These are phyloP conservation scores for Auricularia cornea DNA, from an alignment of 768 basidiomycete genomes.

Conservation along the genomic window DNA sequence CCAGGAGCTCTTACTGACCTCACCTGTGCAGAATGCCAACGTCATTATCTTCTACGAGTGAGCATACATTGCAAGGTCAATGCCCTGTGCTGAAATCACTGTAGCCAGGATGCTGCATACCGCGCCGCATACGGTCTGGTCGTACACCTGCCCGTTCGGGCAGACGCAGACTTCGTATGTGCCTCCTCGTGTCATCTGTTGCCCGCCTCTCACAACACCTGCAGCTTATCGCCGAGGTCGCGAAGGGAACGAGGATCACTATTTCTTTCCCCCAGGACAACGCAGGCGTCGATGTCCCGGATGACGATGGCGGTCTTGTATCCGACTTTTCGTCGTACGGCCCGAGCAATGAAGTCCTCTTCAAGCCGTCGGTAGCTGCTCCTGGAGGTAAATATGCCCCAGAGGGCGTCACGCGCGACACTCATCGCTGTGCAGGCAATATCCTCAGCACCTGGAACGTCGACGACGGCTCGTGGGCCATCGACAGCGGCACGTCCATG, in stretches of 20 bases:
- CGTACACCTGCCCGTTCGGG: too few relatives aligned
- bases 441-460: constrained; percentile 40
- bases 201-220: too few relatives aligned
- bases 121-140: too few relatives aligned
- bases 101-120: too few relatives aligned
- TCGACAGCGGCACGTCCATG: constrained; percentile 29
- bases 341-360: constrained; percentile 50
- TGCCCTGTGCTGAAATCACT: too few relatives aligned
- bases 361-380: constrained; percentile 11
- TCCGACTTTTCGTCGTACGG: constrained; percentile 18
- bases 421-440: constrained; percentile 17
- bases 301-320: constrained; percentile 43
- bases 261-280: constrained; percentile 40
- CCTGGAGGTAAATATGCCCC: neutral
- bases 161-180: too few relatives aligned
- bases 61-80: too few relatives aligned
- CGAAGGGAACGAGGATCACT: constrained; percentile 33
- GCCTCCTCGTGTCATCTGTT: too few relatives aligned
- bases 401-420: too few relatives aligned
- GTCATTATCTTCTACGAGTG: too few relatives aligned
- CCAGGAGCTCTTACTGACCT: too few relatives aligned
- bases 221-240: constrained; percentile 43
- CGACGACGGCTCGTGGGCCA: constrained; percentile 30
- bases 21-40: too few relatives aligned
- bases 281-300: constrained; percentile 35